Evolutionary conservation across 2,329 filamentous ascomycete species (phyloP).

Genomic region (Colletotrichum limetticola): DNA sequence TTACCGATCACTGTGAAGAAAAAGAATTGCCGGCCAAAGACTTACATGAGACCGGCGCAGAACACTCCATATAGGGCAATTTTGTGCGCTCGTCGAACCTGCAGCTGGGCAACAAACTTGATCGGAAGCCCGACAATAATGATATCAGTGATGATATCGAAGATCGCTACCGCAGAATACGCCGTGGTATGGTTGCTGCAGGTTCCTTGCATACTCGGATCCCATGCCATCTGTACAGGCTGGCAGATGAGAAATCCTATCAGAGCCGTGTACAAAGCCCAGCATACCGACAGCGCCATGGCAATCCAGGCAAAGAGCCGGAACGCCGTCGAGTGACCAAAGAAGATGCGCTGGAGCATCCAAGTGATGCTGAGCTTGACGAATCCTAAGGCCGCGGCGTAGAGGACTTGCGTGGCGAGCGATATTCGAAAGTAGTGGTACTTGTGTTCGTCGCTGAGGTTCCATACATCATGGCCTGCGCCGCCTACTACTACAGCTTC

Average conservation of each 20-base stretch:
- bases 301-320: neutral
- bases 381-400: constrained; percentile 2
- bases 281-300: neutral
- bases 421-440: neutral
- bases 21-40: neutral
- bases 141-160: constrained; percentile 37
- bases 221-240: constrained; percentile 47
- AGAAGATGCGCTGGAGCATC: constrained; percentile 10
- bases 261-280: constrained; percentile 3
- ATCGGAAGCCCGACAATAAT: constrained; percentile 35
- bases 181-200: constrained; percentile 34
- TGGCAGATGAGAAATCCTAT: constrained; percentile 43
- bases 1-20: too few relatives aligned
- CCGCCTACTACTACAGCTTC: neutral
- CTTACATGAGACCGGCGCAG: constrained; percentile 35
- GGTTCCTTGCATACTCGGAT: constrained; percentile 34
- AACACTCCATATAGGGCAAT: constrained; percentile 36
- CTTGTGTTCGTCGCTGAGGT: neutral
- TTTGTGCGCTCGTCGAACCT: constrained; percentile 33
- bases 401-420: constrained; percentile 6
- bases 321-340: neutral
- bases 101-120: constrained; percentile 32
- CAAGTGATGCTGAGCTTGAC: constrained; percentile 21
- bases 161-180: constrained; percentile 34
- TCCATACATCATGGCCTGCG: constrained; percentile 1